phyloP scores from a whole-genome alignment of 768 basidiomycete species.

The Trametes cubensis region DNA sequence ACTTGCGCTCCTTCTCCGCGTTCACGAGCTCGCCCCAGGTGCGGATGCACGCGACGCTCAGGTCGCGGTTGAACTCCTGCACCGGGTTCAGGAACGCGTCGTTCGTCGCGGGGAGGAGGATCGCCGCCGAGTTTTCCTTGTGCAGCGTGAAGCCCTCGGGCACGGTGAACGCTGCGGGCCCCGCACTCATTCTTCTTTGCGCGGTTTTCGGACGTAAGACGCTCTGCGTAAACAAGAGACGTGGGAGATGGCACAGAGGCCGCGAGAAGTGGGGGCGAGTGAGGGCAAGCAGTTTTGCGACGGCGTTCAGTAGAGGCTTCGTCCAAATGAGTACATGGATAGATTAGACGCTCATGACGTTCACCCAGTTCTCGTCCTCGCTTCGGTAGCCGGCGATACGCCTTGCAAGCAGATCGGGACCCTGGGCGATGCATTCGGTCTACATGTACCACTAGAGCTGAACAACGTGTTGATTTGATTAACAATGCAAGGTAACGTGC shows the following conservation, averaged over 20 bases:
- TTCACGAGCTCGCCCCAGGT: constrained; percentile 82
- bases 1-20: constrained; percentile 62
- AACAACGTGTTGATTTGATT: neutral
- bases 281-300: constrained; percentile 20
- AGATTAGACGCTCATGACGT: constrained; percentile 5
- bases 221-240: neutral
- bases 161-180: constrained; percentile 40
- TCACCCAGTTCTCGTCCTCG: neutral
- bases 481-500: neutral
- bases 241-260: constrained; percentile 16
- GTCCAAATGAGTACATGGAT: neutral
- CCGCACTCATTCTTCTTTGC: constrained; percentile 16
- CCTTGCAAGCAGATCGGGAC: too few relatives aligned
- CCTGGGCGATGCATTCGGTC: too few relatives aligned
- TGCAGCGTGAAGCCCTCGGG: constrained; percentile 80
- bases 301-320: constrained; percentile 4
- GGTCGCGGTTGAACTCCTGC: constrained; percentile 97
- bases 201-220: neutral
- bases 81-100: constrained; percentile 96
- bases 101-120: constrained; percentile 73
- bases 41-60: constrained; percentile 87
- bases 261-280: neutral
- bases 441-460: too few relatives aligned
- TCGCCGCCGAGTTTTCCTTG: constrained; percentile 79
- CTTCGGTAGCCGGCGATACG: neutral